Base-by-base conservation (phyloP, 768 basidiomycete species). In the Suillus americanus region DNA sequence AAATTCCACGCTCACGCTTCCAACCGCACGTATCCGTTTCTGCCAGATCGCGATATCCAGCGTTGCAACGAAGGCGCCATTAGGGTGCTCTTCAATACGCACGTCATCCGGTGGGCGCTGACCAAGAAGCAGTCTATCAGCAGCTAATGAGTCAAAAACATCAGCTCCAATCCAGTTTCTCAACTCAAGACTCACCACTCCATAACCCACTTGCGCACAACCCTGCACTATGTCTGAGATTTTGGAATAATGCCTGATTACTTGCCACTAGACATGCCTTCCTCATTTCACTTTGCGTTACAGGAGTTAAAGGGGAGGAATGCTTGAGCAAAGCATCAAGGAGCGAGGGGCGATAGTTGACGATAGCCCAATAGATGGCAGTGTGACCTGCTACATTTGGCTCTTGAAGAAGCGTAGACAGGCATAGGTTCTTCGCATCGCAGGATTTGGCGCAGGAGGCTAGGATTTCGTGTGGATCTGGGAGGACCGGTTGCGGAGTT, bases 21-120 rank as follows among this genome's bases (percentile, higher is more conserved):
- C 83, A 13, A 85, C 81, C n/a, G 88, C 83, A 53, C 83, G 79
- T 88, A 92, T 87, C 37, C 90, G 81, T 67, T 83, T 85, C 73
- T 89, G 87, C 74, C 91, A 92, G 45, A 84, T 79, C 25, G 81
- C 77, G 16, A 91, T 78, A 14, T 79, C 77, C 60, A 90, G 81
- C 28, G 79, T 73, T 4, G 81, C 84, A 0, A 78, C 78, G 66
- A 91, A 91, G 0, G 81, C 79, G 0, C 83, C 82, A 8, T 69
- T 66, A 46, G 82, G 80, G 14, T 78, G 73, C 4, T 83, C 68
- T 63, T 87, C 83, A 5, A 90, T 81, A 10, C 69, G 67, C 20
- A 89, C 78, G 9, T 82, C 80, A 69, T 91, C 89, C 9, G 77
- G 78, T 25, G 85, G 70, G 67, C 81, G 81, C 67, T 62, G 23